phyloP scores from a whole-genome alignment of 2,329 filamentous ascomycete species.

The Cladorrhinum sp. region DNA sequence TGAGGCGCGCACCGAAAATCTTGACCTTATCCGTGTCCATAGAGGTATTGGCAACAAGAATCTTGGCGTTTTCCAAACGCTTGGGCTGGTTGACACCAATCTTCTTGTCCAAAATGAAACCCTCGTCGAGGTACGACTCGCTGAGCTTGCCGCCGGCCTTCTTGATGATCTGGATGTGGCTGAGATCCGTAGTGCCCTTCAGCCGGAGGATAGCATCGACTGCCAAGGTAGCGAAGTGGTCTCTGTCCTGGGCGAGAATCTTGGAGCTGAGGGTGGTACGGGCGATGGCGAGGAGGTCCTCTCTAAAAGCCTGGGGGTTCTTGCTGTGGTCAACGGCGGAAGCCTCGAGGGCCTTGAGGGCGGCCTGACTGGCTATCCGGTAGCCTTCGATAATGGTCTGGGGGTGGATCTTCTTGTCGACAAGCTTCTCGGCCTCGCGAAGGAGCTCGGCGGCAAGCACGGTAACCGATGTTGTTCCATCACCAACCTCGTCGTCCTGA shows the following conservation, averaged over 20 bases:
- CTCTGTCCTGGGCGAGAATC: conserved; percentile 88
- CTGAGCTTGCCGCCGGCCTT: conserved; percentile 96
- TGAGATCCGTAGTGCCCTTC: conserved; percentile 87
- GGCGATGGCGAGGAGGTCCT: conserved; percentile 86
- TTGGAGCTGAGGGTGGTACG: conserved; percentile 96
- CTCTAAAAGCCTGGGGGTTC: conserved; percentile 77
- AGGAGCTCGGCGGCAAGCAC: conserved; percentile 93
- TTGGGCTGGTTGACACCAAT: conserved; percentile 99
- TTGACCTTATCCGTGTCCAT: conserved; percentile 99
- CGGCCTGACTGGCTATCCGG: conserved; percentile 90
- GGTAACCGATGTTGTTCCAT: conserved; percentile 96
- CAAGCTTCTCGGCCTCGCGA: conserved; percentile 92
- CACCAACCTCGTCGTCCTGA: conserved; percentile 96
- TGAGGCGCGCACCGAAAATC: conserved; percentile 96
- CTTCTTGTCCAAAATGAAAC: conserved; percentile 98
- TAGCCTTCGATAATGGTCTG: conserved; percentile 99
- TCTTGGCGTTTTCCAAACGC: conserved; percentile 95
- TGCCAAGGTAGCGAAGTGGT: conserved; percentile 86
- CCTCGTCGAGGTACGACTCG: conserved; percentile 96
- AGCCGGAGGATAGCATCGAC: conserved; percentile 88
- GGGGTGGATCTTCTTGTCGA: conserved; percentile 97
- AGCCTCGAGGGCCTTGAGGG: conserved; percentile 77
- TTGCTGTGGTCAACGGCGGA: conserved; percentile 87
- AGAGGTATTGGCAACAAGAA: conserved; percentile 92
- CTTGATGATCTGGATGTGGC: conserved; percentile 99